Evolutionary conservation across 176 grass and related monocot genomes (phyloP), one percentile per base, ranked within the genome.

Genomic region (Secale cereale): DNA sequence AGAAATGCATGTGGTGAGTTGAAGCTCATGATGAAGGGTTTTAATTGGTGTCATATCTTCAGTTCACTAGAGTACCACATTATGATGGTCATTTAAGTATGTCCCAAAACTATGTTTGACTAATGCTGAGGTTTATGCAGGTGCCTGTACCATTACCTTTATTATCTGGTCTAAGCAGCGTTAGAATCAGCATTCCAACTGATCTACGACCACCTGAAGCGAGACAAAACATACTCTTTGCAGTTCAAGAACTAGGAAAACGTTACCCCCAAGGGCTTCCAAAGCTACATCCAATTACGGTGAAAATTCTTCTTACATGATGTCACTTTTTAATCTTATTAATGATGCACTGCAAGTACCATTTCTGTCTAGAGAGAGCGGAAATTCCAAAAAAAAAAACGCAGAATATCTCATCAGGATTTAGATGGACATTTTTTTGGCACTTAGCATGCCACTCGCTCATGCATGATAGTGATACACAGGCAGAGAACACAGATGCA

Each of bases 1-100:
- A 7, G 97, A 99, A 87, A 96, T 99, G 97, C 93, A 94, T 74
- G 93, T 99, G 97, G 97, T 99, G 48, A 91, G 95, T 95, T 90
- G 80, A 89, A 89, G 85, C 74, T 85, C 22, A 77, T 27, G 77
- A 60, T 35, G 37, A 76, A 40, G 28, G 75, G 1, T 71, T 83
- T 87, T 79, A 70, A 86, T 81, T 84, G 65, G 76, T 80, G 41
- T 32, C 81, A 54, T 60, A 27, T 23, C 76, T 84, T 77, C 80
- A 70, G 26, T 37, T 85, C 26, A 28, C 60, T 72, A 62, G 17
- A 23, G 60, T 73, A n/a, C n/a, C 4, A 37, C 59, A 71, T 71
- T 48, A 63, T 79, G 31, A 25, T 70, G 59, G 37, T 74, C 39
- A 81, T 79, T 50, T 72, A 75, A 50, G 3, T 25, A 63, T 75